Conservation (phyloP, 164 flowering plant genomes). For the Santalum album region DNA sequence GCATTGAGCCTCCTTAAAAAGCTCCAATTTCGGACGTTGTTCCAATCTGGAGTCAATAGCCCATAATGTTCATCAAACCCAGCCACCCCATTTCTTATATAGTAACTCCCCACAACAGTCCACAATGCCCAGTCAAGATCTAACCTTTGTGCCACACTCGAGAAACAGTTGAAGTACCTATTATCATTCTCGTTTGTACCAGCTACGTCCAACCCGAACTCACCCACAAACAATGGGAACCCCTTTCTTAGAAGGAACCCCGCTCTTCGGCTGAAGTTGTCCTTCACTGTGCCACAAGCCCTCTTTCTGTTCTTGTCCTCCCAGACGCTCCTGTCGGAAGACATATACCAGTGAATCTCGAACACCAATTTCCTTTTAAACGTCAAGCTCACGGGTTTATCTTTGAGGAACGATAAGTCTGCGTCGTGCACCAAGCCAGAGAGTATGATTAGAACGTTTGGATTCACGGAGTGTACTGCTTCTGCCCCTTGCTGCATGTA, state of each 20-base stretch:
- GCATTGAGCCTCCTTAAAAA: background rate
- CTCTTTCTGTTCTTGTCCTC: background rate
- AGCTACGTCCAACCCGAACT: conserved; percentile 12
- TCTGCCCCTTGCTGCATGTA: conserved; percentile 15
- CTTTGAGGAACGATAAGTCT: conserved; percentile 7
- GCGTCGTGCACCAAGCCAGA: conserved; percentile 17
- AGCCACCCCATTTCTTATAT: conserved; percentile 6
- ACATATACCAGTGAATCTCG: conserved; percentile 17
- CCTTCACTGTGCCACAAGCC: background rate
- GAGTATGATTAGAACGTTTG: conserved; percentile 13
- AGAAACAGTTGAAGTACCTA: conserved; percentile 11
- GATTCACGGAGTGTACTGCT: conserved; percentile 14
- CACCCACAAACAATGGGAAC: conserved; percentile 13
- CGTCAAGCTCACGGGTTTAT: conserved; percentile 2
- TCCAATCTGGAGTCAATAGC: conserved; percentile 8
- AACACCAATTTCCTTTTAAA: conserved; percentile 13
- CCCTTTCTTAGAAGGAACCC: conserved; percentile 6
- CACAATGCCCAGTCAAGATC: conserved; percentile 20
- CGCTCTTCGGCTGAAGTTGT: background rate
- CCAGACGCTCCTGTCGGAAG: conserved; percentile 4
- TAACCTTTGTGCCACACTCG: conserved; percentile 3
- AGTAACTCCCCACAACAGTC: conserved; percentile 13
- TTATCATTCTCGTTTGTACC: conserved; percentile 4
- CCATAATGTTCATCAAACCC: conserved; percentile 12
- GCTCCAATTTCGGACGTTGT: background rate